These are phyloP conservation scores for Alternaria novae-zelandiae DNA, from an alignment of 2,329 filamentous ascomycete genomes.

Conservation along the genomic window DNA sequence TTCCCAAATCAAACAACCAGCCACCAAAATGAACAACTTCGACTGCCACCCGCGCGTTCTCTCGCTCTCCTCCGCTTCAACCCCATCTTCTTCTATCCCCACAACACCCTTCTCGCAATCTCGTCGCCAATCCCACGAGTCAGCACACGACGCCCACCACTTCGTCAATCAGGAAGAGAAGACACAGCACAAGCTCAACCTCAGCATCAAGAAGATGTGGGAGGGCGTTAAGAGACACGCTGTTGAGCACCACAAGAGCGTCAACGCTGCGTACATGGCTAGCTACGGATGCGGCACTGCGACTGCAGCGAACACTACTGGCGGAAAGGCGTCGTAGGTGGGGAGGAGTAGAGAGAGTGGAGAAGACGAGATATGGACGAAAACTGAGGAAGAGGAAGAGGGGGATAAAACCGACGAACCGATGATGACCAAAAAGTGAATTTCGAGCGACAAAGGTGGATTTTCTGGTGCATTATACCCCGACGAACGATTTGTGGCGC, in stretches of 20 bases:
- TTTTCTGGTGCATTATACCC: slow-evolving; percentile 13
- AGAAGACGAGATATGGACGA: not conserved
- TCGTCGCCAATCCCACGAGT: slow-evolving; percentile 26
- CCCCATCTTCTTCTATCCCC: slow-evolving; percentile 7
- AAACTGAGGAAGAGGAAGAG: not conserved
- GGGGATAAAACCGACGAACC: not conserved
- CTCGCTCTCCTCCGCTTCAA: slow-evolving; percentile 19
- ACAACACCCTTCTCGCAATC: slow-evolving; percentile 20
- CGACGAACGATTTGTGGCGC: not conserved
- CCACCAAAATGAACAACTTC: slow-evolving; percentile 24
- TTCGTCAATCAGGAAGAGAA: slow-evolving; percentile 24
- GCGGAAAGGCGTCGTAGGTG: not conserved
- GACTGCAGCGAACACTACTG: not conserved
- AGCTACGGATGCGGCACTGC: slow-evolving; percentile 28
- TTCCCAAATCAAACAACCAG: not conserved
- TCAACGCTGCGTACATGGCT: slow-evolving; percentile 36
- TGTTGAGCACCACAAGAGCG: slow-evolving; percentile 37
- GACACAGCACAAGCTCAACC: slow-evolving; percentile 25
- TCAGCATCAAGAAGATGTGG: slow-evolving; percentile 39
- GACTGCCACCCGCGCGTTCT: slow-evolving; percentile 32
- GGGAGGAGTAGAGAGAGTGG: too few species aligned
- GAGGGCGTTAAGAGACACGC: slow-evolving; percentile 34
- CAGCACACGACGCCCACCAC: slow-evolving; percentile 29
- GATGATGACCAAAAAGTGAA: not conserved
- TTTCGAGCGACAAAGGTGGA: slow-evolving; percentile 5